Conservation (phyloP, 306 rosid species). For the Acacia acuminata region DNA sequence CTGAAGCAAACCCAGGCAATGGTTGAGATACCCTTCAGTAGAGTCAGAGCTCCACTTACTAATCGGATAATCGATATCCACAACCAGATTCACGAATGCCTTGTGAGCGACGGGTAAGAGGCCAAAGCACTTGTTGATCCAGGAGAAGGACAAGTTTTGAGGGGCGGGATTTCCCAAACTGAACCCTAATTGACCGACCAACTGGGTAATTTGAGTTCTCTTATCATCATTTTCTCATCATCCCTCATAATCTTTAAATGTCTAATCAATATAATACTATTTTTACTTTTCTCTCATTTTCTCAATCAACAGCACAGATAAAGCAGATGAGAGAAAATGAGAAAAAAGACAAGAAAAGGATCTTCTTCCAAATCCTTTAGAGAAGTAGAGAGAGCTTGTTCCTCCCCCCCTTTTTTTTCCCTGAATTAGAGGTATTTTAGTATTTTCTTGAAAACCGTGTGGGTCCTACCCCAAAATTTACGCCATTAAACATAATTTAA, state of each 20-base stretch:
- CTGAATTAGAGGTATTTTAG: too few relatives aligned
- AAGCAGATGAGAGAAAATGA: fast-evolving
- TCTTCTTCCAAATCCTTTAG: too few relatives aligned
- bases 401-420: too few relatives aligned
- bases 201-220: constrained; percentile 33
- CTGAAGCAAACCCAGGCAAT: constrained; percentile 49
- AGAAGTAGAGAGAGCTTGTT: too few relatives aligned
- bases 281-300: too few relatives aligned
- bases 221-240: constrained; percentile 5
- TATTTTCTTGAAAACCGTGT: too few relatives aligned
- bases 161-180: constrained; percentile 27
- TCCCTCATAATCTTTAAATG: neutral
- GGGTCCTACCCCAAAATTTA: too few relatives aligned
- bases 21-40: constrained; percentile 60
- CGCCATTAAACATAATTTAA: too few relatives aligned
- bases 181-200: constrained; percentile 25
- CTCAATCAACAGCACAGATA: fast-evolving
- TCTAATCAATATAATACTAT: fast-evolving
- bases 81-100: constrained; percentile 63
- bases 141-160: constrained; percentile 47
- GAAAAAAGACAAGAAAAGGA: fast-evolving
- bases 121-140: constrained; percentile 53
- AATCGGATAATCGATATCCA: constrained; percentile 60
- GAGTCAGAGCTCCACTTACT: constrained; percentile 58
- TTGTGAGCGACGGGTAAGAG: constrained; percentile 46